Evolutionary conservation across 1,284 basidiomycete genomes (phyloP).

Genomic region (Ganoderma multipileum): DNA sequence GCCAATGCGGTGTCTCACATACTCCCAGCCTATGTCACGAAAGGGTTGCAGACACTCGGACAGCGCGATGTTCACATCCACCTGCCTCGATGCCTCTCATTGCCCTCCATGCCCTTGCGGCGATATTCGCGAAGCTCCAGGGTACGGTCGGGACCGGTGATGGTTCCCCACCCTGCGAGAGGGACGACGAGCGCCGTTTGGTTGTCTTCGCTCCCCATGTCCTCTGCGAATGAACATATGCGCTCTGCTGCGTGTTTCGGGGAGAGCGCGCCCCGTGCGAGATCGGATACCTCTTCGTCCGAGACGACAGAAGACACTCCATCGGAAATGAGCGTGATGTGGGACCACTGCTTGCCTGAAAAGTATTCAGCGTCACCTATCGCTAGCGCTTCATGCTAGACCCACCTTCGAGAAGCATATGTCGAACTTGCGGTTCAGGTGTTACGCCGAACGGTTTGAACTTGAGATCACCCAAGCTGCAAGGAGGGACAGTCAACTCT

Average conservation of each 20-base stretch:
- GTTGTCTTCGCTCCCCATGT: conserved; percentile 92
- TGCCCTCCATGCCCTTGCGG: conserved; percentile 73
- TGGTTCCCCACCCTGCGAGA: conserved; percentile 89
- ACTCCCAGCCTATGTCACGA: neutral
- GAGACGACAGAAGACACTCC: conserved; percentile 91
- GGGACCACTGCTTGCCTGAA: conserved; percentile 78
- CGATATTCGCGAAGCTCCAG: conserved; percentile 84
- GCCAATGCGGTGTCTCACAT: conserved; percentile 1
- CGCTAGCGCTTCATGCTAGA: neutral
- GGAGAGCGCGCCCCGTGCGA: conserved; percentile 75
- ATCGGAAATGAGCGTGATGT: conserved; percentile 85
- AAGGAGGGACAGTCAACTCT: conserved; percentile 9
- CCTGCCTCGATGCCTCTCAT: conserved; percentile 76
- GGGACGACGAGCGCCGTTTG: conserved; percentile 93
- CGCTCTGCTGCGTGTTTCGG: conserved; percentile 84
- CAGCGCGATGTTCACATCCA: conserved; percentile 42
- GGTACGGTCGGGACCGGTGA: conserved; percentile 82
- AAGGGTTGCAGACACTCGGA: neutral
- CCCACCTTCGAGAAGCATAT: conserved; percentile 79
- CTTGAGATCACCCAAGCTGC: conserved; percentile 87
- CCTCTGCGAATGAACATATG: conserved; percentile 90
- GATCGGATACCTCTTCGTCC: conserved; percentile 94
- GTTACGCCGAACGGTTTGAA: conserved; percentile 94
- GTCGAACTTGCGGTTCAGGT: conserved; percentile 92
- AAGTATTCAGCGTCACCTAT: neutral